Base-by-base conservation (phyloP, 345 rosid genomes). In the Gossypium longicalyx region DNA sequence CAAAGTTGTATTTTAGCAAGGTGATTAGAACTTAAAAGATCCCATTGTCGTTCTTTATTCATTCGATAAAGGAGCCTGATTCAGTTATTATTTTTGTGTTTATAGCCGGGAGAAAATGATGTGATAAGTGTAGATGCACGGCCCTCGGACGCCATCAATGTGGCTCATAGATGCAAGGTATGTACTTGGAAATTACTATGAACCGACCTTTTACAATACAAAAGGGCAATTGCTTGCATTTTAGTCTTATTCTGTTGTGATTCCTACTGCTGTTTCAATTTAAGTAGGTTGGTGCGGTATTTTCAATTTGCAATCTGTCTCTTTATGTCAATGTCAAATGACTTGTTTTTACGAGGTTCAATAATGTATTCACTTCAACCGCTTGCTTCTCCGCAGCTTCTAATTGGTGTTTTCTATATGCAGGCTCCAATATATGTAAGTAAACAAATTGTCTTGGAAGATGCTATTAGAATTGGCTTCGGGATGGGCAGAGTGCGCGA, bases 371-470 rank as follows among this genome's bases (percentile, higher is more conserved):
- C 13, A 38, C 53, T 44, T 78, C 51, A 22, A 57, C 67, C 41
- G 56, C 45, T 66, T 56, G 49, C 48, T 29, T 79, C 74, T 41
- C 20, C 12, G 19, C 41, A 49, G 51, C 70, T 75, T 78, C 62
- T 71, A 58, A 57, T 64, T 67, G 66, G 27, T 58, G 20, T 71
- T 63, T 81, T 63, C 53, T 60, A 41, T 29, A 71, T 77, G 74
- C 91, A 94, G 97, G 97, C 91, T 75, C 98, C 98, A 20, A 87
- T 94, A 81, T 90, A 83, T 82, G 91, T 94, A 61, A 88, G 80
- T 78, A 94, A 86, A 87, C 80, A 88, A 83, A 87, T 94, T 79
- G 86, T 94, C 76, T 74, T 86, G 76, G 86, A 82, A 13, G 97
- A 94, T 83, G 95, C 97, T 75, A 82, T 92, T 67, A 86, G 80